phyloP scores from a whole-genome alignment of 1,139 yeast species.

The Kluyveromyces sp. region DNA sequence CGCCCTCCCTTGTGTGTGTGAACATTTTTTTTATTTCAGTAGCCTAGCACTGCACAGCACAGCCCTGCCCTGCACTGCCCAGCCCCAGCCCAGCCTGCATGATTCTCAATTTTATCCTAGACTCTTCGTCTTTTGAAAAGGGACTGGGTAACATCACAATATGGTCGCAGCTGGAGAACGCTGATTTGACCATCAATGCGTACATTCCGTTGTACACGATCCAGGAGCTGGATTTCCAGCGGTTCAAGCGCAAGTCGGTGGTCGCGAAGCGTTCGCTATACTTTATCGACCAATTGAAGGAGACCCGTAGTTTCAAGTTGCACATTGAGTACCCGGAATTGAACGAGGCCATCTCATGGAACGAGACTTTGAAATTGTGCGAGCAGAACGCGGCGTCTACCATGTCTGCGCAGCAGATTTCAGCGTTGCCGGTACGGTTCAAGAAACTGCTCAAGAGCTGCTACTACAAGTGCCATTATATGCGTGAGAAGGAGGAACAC shows the following conservation, averaged over 20 bases:
- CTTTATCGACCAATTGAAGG: slow-evolving; percentile 20
- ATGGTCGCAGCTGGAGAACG: slow-evolving; percentile 20
- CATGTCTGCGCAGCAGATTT: slow-evolving; percentile 11
- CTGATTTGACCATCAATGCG: slow-evolving; percentile 15
- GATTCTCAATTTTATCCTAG: slow-evolving; percentile 25
- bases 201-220: slow-evolving; percentile 27
- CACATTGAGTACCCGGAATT: slow-evolving; percentile 26
- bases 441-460: slow-evolving; percentile 26
- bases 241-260: slow-evolving; percentile 20
- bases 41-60: background rate
- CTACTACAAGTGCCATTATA: slow-evolving; percentile 23
- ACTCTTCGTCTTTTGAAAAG: slow-evolving; percentile 28
- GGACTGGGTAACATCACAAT: slow-evolving; percentile 28
- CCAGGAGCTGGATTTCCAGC: slow-evolving; percentile 24
- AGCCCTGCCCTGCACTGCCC: background rate
- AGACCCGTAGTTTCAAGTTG: slow-evolving; percentile 13
- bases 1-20: too few relatives aligned
- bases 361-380: slow-evolving; percentile 16
- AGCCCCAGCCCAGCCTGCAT: background rate
- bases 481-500: slow-evolving; percentile 14
- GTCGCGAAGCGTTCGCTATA: slow-evolving; percentile 25
- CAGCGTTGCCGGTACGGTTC: slow-evolving; percentile 21
- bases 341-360: slow-evolving; percentile 23
- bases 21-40: too few relatives aligned
- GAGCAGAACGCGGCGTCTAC: slow-evolving; percentile 8